Base-by-base conservation (phyloP, 305 asterid genomes). In the Fraxinus angustifolia region DNA sequence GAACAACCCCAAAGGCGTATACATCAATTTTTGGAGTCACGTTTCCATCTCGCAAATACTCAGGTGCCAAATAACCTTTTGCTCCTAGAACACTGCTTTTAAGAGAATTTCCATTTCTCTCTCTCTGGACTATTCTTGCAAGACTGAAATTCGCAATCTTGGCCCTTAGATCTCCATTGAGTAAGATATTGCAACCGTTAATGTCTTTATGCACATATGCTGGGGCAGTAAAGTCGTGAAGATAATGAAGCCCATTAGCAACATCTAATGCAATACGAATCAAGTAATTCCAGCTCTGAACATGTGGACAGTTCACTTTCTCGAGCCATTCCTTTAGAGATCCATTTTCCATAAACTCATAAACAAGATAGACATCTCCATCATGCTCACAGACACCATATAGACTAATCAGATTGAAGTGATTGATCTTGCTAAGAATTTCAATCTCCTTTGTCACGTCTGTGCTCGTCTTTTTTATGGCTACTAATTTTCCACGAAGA, bases 341-440 rank as follows among this genome's bases (percentile, higher is more conserved):
- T 31, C 97, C 92, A 40, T 89, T 88, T 78, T 87, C 92, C 83
- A 89, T 73, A 84, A 86, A 91, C 83, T 93, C 97, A 12, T 90
- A 91, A 45, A 89, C 93, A 23, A 90, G 91, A 76, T 87, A 91
- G 80, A 82, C 84, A 60, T 42, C 76, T 45, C 81, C 79, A 3
- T 79, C 80, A n/a, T 87, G 86, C 82, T 85, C 84, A 75, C 93
- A 90, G 6, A 87, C 86, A 72, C 97, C 97, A 50, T 79, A 85
- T 16, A 92, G 92, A 62, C 83, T 83, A 40, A 92, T 87, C 75
- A 92, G 53, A 68, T 92, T 92, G 88, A 89, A 85, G 85, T 92
- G 95, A 83, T 85, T 89, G 82, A 92, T 85, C 76, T 86, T 87
- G 2, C 84, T 82, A 7, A 87, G 91, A 75, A 92, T 88, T 36